Evolutionary conservation across 805 yeast genomes (phyloP), one percentile per base, ranked within the genome.

Genomic region (Yamadazyma sp.): DNA sequence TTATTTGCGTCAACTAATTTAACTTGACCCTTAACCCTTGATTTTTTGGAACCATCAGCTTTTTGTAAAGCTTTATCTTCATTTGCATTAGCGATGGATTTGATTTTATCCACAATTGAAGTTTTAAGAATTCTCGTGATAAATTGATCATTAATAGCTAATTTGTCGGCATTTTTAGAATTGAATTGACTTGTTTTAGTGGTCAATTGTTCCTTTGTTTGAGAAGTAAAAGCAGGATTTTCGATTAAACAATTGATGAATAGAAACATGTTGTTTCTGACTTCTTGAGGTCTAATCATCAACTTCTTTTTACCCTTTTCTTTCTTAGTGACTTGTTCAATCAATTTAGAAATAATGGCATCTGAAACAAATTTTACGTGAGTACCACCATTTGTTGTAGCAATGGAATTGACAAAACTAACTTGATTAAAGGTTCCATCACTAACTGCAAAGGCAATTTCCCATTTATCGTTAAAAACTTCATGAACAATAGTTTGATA

Each of bases 211-310:
- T 93, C 98, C 54, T 93, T 93, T 0, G 98, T 93, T 64, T 93
- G 98, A 0, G 98, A 89, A 0, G 97, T 88, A 57, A 93, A 93
- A 0, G 98, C 94, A 0, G 98, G 98, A 50, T 93, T 93, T 55
- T 88, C 96, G 60, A 93, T 80, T 48, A 89, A 69, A 72, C 96
- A 87, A 59, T 93, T 93, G 43, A 93, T 70, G 50, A 93, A 93
- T 23, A 93, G 52, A 50, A 93, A 93, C 81, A 93, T 85, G 58
- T 88, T 83, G 60, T 82, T 87, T 54, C 82, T 80, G 39, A 93
- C 84, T 61, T 93, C 98, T 48, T 82, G 82, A 3, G 95, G 93
- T 49, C 83, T 86, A 40, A 93, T 77, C 60, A 78, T 80, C 11
- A 87, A 79, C 35, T 71, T 72, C 42, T 72, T 73, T 49, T 76